Conservation (phyloP, 768 basidiomycete species). For the Clathrus columnatus region DNA sequence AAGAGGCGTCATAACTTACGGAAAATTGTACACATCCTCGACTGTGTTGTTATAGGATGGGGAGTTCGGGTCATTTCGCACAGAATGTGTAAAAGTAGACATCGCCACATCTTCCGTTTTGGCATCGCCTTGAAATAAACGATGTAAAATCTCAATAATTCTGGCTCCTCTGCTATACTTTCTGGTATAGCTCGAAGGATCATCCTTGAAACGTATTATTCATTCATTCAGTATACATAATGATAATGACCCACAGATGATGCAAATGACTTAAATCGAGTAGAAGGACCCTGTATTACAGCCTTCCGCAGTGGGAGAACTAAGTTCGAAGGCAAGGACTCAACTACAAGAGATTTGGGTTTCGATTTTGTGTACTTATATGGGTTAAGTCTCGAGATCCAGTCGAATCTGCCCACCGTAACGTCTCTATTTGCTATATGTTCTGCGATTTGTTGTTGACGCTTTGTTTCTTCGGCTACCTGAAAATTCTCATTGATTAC, state of each 20-base stretch:
- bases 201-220: constrained; percentile 11
- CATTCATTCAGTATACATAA: background rate
- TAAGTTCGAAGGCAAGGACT: constrained; percentile 60
- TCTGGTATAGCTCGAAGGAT: constrained; percentile 30
- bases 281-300: constrained; percentile 49
- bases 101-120: constrained; percentile 50
- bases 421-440: constrained; percentile 45
- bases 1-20: constrained; percentile 37
- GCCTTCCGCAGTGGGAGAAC: constrained; percentile 75
- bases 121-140: constrained; percentile 51
- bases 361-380: constrained; percentile 43
- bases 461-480: constrained; percentile 86
- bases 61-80: constrained; percentile 24
- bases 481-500: constrained; percentile 95
- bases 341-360: constrained; percentile 63
- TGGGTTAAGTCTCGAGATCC: constrained; percentile 75
- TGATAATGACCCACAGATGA: background rate
- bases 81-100: constrained; percentile 36
- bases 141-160: constrained; percentile 51
- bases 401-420: constrained; percentile 35
- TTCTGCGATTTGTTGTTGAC: constrained; percentile 65
- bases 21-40: constrained; percentile 48
- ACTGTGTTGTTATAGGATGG: constrained; percentile 41
- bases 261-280: background rate
- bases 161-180: constrained; percentile 40